Evolutionary conservation across 805 yeast species (phyloP).

Genomic region (Starmerella kuoi): DNA sequence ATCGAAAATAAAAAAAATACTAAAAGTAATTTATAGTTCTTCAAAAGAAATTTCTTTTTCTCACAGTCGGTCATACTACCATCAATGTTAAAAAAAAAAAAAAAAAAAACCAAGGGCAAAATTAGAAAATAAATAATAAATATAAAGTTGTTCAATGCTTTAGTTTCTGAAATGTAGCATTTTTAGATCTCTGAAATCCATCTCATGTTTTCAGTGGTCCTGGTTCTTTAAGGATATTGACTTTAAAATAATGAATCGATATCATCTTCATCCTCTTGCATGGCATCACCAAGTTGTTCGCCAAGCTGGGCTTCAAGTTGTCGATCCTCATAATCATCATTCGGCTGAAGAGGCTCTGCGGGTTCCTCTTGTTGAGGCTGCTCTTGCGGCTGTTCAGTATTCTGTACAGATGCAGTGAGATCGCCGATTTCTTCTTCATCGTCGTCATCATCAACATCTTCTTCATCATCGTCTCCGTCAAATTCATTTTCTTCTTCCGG

Average conservation of each 20-base stretch:
- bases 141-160: not conserved
- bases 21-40: no score
- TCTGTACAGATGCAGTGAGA: not conserved
- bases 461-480: conserved; percentile 30
- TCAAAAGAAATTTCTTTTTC: not conserved
- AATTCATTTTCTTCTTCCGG: conserved; percentile 21
- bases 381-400: conserved; percentile 22
- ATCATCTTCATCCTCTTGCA: conserved; percentile 30
- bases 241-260: conserved; percentile 22
- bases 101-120: not conserved
- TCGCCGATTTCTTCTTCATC: conserved; percentile 15
- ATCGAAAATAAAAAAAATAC: not conserved
- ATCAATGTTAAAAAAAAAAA: no score
- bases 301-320: conserved; percentile 5
- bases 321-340: not conserved
- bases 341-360: conserved; percentile 1
- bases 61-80: not conserved
- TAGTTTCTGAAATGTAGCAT: no score
- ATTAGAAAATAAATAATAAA: no score
- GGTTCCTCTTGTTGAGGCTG: conserved; percentile 10
- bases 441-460: conserved; percentile 26
- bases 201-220: no score
- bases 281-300: conserved; percentile 13
- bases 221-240: no score
- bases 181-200: no score